phyloP scores from a whole-genome alignment of 2,329 filamentous ascomycete species.

The Colletotrichum eleusines region DNA sequence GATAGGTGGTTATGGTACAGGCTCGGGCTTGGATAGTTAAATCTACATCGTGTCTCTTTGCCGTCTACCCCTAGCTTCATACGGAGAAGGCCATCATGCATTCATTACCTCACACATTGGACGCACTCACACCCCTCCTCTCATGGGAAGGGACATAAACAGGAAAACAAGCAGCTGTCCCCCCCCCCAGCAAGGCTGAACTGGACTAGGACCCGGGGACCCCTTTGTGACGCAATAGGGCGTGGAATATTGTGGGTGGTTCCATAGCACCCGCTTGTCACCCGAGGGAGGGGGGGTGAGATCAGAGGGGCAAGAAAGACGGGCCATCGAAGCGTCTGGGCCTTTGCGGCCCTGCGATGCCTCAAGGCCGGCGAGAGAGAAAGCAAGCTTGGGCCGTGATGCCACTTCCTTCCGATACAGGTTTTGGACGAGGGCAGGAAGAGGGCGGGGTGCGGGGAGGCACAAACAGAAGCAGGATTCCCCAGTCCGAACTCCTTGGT shows the following conservation, averaged over 20 bases:
- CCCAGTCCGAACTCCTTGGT: slow-evolving; percentile 17
- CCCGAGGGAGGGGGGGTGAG: background rate
- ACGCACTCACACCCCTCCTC: slow-evolving; percentile 1
- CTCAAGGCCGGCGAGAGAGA: background rate
- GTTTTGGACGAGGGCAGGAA: background rate
- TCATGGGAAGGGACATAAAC: background rate
- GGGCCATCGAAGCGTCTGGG: background rate
- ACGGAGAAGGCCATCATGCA: background rate
- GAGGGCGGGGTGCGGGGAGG: background rate
- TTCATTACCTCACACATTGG: slow-evolving; percentile 36
- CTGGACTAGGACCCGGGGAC: background rate
- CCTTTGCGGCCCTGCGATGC: background rate
- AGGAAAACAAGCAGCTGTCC: background rate
- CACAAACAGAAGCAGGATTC: slow-evolving; percentile 13
- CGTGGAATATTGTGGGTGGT: slow-evolving; percentile 10
- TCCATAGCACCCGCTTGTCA: background rate
- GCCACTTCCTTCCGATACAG: slow-evolving; percentile 35
- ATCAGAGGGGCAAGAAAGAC: background rate
- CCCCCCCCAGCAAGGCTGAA: slow-evolving; percentile 24
- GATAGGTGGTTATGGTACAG: background rate
- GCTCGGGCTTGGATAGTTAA: background rate
- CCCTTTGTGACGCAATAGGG: slow-evolving; percentile 38
- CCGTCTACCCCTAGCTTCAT: background rate
- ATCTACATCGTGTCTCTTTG: background rate
- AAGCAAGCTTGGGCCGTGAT: slow-evolving; percentile 34